Evolutionary conservation across 1,284 basidiomycete genomes (phyloP), one percentile per base, ranked within the genome.

Genomic region (Cryptococcus sp.): DNA sequence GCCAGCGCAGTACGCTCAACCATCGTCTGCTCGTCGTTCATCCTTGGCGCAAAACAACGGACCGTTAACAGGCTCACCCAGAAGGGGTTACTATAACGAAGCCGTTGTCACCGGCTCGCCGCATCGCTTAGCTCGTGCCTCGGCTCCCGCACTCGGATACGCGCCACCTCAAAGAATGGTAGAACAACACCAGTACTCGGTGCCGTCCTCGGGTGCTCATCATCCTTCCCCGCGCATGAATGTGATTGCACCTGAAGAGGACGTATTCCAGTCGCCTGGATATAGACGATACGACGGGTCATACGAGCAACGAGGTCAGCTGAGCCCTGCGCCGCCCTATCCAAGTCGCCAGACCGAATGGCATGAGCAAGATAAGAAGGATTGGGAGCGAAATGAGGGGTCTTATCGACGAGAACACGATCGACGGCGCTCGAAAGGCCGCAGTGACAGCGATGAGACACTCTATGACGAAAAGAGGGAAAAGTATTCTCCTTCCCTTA

Each of bases 161-260:
- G 54, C 63, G 3, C 54, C 59, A 3, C 60, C 60, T 25, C 50
- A 58, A 20, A 51, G 60, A 39, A 23, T 56, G 25, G 19, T 58
- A 7, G 60, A 65, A 17, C 59, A 62, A 45, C 63, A 65, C 19
- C 47, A 60, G 22, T 51, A 38, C 20, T 65, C 63, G 15, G 48
- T 60, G 20, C 46, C 58, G 13, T 26, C 26, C 6, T 41, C 43
- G 3, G 54, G 52, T 19, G 52, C 57, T 22, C 47, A 54, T 38
- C 23, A n/a, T 8, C 41, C 15, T 16, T 57, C 55, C 16, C 49
- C 55, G 2, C 37, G 55, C 20, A 46, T 22, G 20, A 46, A 17
- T 22, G 52, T 34, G 29, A 41, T 23, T 3, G 23, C 19, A 13
- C 37, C 40, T 3, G 45, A 34, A n/a, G 47, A 26, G 16, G 57